phyloP scores from a whole-genome alignment of 2,329 filamentous ascomycete species.

The Penicillium sp. region DNA sequence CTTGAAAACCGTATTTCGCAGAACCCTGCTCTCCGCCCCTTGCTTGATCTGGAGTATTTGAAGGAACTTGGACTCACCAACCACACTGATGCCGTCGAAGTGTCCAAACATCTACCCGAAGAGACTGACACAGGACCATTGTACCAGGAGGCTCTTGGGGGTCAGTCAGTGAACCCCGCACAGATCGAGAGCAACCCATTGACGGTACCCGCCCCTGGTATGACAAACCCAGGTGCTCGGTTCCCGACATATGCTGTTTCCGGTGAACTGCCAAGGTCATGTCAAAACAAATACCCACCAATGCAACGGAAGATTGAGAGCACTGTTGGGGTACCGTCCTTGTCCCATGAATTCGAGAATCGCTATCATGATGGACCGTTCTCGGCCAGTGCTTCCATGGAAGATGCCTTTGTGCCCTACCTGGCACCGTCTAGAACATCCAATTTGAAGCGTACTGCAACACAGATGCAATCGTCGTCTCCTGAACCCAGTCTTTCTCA shows the following conservation, averaged over 20 bases:
- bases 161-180: background rate
- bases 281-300: background rate
- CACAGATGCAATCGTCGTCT: conserved; percentile 24
- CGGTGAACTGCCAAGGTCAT: background rate
- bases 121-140: background rate
- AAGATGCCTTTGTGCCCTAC: background rate
- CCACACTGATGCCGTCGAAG: conserved; percentile 1
- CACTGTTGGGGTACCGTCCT: background rate
- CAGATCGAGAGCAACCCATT: background rate
- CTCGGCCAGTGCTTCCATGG: background rate
- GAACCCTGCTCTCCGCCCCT: background rate
- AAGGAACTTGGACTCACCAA: background rate
- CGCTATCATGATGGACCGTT: conserved; percentile 27
- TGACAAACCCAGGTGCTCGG: conserved; percentile 2
- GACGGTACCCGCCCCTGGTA: background rate
- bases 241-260: conserved; percentile 4
- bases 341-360: background rate
- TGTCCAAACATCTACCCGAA: background rate
- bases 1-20: background rate
- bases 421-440: background rate
- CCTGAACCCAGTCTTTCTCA: conserved; percentile 11
- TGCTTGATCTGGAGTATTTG: background rate
- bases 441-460: conserved; percentile 32
- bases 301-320: background rate
- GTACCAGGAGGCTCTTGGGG: background rate